These are phyloP conservation scores for Cladosporium oxysporum DNA, from an alignment of 2,329 filamentous ascomycete species.

Conservation along the genomic window DNA sequence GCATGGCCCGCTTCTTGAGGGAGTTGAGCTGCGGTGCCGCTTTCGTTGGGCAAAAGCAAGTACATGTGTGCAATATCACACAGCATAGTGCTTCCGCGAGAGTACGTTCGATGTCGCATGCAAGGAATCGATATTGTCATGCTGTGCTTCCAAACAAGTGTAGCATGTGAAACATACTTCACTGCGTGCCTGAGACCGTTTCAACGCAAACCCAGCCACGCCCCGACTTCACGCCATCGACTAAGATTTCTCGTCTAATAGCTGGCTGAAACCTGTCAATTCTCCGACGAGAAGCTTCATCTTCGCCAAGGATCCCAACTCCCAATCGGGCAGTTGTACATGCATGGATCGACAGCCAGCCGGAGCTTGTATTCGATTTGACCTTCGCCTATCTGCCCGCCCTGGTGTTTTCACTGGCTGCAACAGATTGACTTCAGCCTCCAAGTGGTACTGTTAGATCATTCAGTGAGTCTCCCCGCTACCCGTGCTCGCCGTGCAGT, in stretches of 20 bases:
- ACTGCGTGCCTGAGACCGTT: not conserved
- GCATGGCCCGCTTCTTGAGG: not conserved
- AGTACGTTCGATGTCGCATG: not conserved
- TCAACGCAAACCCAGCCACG: not conserved
- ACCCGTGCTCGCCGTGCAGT: constrained; percentile 6
- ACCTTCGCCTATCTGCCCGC: not conserved
- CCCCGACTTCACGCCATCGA: not conserved
- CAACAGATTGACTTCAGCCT: constrained; percentile 1
- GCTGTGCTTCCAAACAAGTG: not conserved
- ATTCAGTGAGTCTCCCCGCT: not conserved
- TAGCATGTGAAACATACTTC: not conserved
- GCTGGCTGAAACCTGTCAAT: constrained; percentile 6
- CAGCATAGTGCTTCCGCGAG: not conserved
- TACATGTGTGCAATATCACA: not conserved
- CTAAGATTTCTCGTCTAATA: not conserved
- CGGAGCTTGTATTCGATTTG: not conserved
- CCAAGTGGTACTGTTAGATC: not conserved
- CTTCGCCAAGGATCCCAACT: not conserved
- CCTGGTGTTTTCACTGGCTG: not conserved
- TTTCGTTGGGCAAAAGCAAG: not conserved
- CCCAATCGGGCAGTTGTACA: constrained; percentile 1
- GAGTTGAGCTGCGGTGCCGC: not conserved
- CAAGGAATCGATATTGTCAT: not conserved
- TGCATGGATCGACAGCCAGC: constrained; percentile 1
- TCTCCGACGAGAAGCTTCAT: not conserved